Evolutionary conservation across 352 stramenopile genomes (phyloP), one percentile per base, ranked within the genome.

Genomic region (Globisporangium rhizosaccharum): DNA sequence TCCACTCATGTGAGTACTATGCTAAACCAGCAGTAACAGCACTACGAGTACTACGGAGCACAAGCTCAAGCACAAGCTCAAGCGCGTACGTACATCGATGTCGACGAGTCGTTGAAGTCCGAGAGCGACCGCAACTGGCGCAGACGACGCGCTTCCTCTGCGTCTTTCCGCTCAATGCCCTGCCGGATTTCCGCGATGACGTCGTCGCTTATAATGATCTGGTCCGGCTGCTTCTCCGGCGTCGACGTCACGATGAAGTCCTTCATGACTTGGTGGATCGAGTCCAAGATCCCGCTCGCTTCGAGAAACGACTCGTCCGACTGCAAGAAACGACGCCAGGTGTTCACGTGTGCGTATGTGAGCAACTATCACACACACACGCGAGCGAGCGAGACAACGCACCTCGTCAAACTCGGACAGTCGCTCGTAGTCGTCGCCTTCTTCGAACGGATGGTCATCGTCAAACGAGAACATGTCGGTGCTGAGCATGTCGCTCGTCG

Each of bases 181-280:
- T 86, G 69, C 2, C 67, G 68, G 52, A 88, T 80, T 56, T 88
- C 79, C 1, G 80, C 78, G 56, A 89, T 88, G 53, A 86, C 74
- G 49, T 88, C 70, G 62, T 89, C 75, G 42, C 77, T 80, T 56
- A 92, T 90, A 42, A 92, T 75, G 46, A 84, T 68, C 17, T 76
- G 55, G 28, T 85, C 71, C 6, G 79, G 54, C 55, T 68, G 51
- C 57, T 72, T 68, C n/a, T 67, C 59, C 14, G 59, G 41, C 44
- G 66, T 51, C 3, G 68, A 52, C 1, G 70, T 67, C 3, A 67
- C 68, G 28, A 72, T 73, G 25, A 80, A 80, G 51, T 77, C 72
- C 11, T 85, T 82, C 81, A 92, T 90, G 28, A 88, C 81, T 49
- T 88, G 79, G 28, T 92, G 83, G 44, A 90, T 90, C 10, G 83